Evolutionary conservation across 257 asterid species (phyloP).

Genomic region (Solanum okadae): DNA sequence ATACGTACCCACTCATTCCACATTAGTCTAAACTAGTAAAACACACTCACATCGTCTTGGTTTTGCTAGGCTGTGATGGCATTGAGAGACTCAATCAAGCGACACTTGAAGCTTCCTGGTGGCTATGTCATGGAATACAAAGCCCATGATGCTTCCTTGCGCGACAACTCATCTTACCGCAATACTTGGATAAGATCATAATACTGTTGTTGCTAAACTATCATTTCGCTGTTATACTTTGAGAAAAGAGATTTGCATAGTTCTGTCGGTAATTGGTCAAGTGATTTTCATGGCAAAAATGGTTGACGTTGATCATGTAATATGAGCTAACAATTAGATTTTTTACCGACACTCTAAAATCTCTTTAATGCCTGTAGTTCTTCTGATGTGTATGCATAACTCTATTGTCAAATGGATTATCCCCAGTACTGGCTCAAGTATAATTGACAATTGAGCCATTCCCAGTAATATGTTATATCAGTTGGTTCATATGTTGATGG

Average conservation of each 20-base stretch:
- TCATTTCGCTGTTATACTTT: background rate
- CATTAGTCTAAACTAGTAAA: background rate
- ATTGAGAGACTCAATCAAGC: constrained; percentile 81
- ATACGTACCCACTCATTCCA: background rate
- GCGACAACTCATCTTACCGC: constrained; percentile 92
- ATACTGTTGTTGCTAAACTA: background rate
- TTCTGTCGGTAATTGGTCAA: background rate
- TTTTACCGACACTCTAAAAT: background rate
- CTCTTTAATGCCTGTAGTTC: background rate
- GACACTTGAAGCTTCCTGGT: constrained; percentile 80
- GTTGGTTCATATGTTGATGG: background rate
- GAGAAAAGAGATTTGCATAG: background rate
- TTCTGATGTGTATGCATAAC: background rate
- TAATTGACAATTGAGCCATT: background rate
- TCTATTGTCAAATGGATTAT: background rate
- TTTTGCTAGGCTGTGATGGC: constrained; percentile 78
- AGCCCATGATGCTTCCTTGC: constrained; percentile 90
- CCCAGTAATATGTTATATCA: background rate
- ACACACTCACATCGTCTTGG: background rate
- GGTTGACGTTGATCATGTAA: background rate
- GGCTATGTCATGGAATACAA: constrained; percentile 93
- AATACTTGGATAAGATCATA: constrained; percentile 97
- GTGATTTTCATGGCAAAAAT: background rate
- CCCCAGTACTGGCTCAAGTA: background rate
- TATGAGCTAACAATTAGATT: background rate